These are phyloP conservation scores for Aulographum hederae DNA, from an alignment of 2,329 filamentous ascomycete species.

Conservation along the genomic window DNA sequence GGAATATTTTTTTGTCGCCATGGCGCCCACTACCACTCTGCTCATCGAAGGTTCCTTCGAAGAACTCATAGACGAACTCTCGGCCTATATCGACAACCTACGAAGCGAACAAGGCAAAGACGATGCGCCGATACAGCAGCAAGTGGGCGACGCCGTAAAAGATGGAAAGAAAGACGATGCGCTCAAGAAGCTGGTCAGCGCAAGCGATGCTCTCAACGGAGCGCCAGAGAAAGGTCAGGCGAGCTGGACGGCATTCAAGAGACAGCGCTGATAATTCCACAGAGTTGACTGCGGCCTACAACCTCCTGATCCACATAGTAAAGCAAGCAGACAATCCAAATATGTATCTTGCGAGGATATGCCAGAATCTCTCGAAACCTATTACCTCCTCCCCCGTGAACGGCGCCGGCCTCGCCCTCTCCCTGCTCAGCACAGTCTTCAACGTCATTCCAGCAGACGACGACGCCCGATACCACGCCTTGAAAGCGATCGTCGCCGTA, in stretches of 20 bases:
- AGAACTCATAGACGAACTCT: constrained; percentile 86
- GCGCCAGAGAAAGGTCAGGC: constrained; percentile 65
- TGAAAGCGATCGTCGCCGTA: constrained; percentile 73
- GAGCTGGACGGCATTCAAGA: constrained; percentile 4
- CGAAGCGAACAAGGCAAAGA: constrained; percentile 43
- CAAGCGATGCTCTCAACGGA: constrained; percentile 57
- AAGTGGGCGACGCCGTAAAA: constrained; percentile 52
- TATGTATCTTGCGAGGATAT: constrained; percentile 74
- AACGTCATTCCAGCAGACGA: constrained; percentile 69
- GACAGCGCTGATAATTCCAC: constrained; percentile 11
- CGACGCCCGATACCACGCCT: constrained; percentile 73
- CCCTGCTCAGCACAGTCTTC: constrained; percentile 87
- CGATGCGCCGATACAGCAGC: constrained; percentile 32
- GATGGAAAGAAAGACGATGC: constrained; percentile 61
- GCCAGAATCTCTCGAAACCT: constrained; percentile 74
- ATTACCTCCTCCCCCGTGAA: constrained; percentile 73
- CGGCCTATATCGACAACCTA: constrained; percentile 76
- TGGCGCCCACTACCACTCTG: constrained; percentile 41
- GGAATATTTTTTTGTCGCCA: no score
- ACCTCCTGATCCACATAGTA: constrained; percentile 86
- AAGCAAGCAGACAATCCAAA: constrained; percentile 70
- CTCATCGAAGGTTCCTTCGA: constrained; percentile 82
- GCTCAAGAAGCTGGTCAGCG: constrained; percentile 74
- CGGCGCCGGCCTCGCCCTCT: constrained; percentile 70
- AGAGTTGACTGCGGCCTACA: constrained; percentile 92